Percentiles rank a stretch among this genome's conserved stretches.
Evolutionary conservation across 805 yeast species (phyloP).

Genomic region (Candida pini): DNA sequence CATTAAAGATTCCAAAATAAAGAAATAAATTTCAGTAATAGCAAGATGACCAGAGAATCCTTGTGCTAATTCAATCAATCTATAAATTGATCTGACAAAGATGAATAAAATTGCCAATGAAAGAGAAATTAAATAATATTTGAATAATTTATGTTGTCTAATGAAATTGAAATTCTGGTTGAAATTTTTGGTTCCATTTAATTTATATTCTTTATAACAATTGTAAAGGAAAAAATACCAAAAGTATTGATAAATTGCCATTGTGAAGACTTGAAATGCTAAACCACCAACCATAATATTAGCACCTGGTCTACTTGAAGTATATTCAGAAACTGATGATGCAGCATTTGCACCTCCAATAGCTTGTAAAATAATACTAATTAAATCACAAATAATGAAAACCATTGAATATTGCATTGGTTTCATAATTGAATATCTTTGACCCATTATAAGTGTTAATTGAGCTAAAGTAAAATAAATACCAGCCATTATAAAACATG

Average conservation of each 20-base stretch:
- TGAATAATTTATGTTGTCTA: conserved; percentile 33
- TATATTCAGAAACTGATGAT: conserved; percentile 28
- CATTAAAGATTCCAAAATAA: conserved; percentile 60
- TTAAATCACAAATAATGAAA: conserved; percentile 61
- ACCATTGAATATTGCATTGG: conserved; percentile 61
- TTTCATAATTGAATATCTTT: conserved; percentile 40
- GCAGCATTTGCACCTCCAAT: conserved; percentile 75
- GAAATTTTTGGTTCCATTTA: conserved; percentile 29
- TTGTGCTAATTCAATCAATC: conserved; percentile 65
- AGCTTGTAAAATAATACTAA: conserved; percentile 63
- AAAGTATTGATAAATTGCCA: conserved; percentile 52
- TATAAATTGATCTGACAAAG: conserved; percentile 63
- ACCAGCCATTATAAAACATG: conserved; percentile 82
- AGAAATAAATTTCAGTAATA: conserved; percentile 51
- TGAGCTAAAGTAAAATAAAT: conserved; percentile 69
- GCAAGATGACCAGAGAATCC: conserved; percentile 71
- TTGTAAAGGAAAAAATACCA: conserved; percentile 42
- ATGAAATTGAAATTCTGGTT: conserved; percentile 30
- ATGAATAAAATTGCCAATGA: conserved; percentile 47
- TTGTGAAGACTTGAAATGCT: conserved; percentile 67
- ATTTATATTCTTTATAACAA: conserved; percentile 25
- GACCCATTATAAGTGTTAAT: conserved; percentile 56
- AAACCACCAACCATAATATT: conserved; percentile 74
- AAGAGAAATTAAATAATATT: conserved; percentile 39
- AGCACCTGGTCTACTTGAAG: conserved; percentile 42